Evolutionary conservation across 495 filamentous ascomycete species (phyloP), one percentile per base, ranked within the genome.

Genomic region (Podospora fimiseda): DNA sequence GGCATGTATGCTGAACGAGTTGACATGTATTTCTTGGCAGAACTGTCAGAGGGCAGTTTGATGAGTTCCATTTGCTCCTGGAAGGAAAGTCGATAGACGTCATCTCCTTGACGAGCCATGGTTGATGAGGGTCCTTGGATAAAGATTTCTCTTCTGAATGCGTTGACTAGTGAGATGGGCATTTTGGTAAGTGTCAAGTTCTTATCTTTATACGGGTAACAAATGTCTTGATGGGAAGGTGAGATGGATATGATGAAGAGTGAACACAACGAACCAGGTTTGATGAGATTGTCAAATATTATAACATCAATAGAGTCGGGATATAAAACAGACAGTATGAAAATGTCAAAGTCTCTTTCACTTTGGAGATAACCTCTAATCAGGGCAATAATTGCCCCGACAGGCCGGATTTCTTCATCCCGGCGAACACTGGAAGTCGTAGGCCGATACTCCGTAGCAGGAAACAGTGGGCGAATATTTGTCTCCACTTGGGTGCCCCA

Each of bases 51-150:
- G 0, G 71, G 68, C 6, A 76, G 60, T 8, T 61, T 57, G 21
- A 61, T 57, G 7, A 76, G 46, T 1, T 60, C 52, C 50, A 76
- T 41, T 11, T 61, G 51, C 54, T 76, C 70, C 53, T 76, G 71
- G 38, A 68, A 67, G 20, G 66, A 52, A 36, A 67, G 62, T 11
- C 68, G 68, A 36, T 51, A 24, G 36, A 56, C 50, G 13, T 50
- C 39, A 14, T 56, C 15, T 9, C 19, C 42, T 20, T 5, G 9
- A 20, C 49, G 16, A 14, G 51, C 4, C 53, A 60, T 60, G 24
- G 21, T 53, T 19, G 5, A 6, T 33, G 27, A 11, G n/a, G n/a
- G n/a, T 11, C 6, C 11, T 33, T 5, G 11, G 27, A 33, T 5
- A 11, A 33, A 33, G 39, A 41, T 41, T 41, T 41, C 39, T 41